Conservation (phyloP, 75 land plant genomes). For the Adiantum capillusveneris region DNA sequence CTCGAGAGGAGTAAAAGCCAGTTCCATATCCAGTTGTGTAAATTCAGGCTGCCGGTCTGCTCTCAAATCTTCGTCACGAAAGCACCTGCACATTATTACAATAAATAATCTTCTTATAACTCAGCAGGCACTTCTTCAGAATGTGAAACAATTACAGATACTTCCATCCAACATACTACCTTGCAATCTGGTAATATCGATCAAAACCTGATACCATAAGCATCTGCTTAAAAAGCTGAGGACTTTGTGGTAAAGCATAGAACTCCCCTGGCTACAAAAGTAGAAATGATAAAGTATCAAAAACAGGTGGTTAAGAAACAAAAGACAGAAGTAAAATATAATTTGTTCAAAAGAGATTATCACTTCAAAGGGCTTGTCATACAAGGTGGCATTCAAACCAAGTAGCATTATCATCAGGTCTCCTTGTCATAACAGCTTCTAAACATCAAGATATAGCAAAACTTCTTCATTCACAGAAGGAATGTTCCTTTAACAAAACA, state of each 20-base stretch:
- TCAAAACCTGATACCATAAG: conserved; percentile 89
- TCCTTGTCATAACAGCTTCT: too few relatives aligned
- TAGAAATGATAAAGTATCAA: too few relatives aligned
- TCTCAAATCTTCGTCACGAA: conserved; percentile 93
- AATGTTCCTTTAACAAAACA: too few relatives aligned
- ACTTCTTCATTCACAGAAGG: too few relatives aligned
- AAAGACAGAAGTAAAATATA: too few relatives aligned
- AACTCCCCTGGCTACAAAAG: conserved; percentile 84
- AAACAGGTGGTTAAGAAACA: too few relatives aligned
- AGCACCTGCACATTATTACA: conserved; percentile 56
- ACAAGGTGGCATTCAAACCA: too few relatives aligned
- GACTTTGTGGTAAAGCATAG: conserved; percentile 98
- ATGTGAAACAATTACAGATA: background rate
- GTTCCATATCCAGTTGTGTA: conserved; percentile 94
- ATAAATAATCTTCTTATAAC: too few relatives aligned
- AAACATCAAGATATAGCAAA: too few relatives aligned
- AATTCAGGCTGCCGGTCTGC: conserved; percentile 98
- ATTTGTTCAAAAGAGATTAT: too few relatives aligned
- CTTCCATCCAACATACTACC: conserved; percentile 49
- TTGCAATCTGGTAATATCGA: conserved; percentile 92
- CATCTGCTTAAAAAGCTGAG: conserved; percentile 97
- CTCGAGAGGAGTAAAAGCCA: conserved; percentile 86
- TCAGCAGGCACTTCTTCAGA: background rate
- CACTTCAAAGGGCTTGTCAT: too few relatives aligned
- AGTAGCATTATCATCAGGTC: too few relatives aligned